Base-by-base conservation (phyloP, 2,329 filamentous ascomycete species). In the Pestalotiopsis sp. region DNA sequence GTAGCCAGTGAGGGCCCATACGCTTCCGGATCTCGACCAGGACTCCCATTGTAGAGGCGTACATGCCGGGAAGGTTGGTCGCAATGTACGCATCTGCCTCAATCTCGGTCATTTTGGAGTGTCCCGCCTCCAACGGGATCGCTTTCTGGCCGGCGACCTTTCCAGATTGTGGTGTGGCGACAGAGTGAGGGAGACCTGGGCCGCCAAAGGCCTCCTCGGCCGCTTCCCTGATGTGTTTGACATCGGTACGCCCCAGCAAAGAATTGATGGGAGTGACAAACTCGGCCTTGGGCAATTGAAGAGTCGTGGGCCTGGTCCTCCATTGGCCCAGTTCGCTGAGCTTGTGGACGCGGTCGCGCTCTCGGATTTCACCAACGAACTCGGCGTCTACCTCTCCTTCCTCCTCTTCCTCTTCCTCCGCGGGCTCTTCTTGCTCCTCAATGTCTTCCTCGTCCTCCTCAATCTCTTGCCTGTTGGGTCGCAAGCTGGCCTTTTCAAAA, bases 201-300 rank as follows among this genome's bases (percentile, higher is more conserved):
- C 95, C 95, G 58, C 95, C 95, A 77, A 97, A 95, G 0, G 89
- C 85, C 58, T 85, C 87, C 72, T 93, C 89, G 0, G 95, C 93
- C 1, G 92, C 87, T 68, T 91, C 87, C 41, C 86, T 85, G 40
- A 98, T 84, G 77, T 99, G 96, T 68, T 90, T 92, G 58, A 90
- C 88, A 68, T 93, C 88, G 66, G 90, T 88, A 67, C 91, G 84
- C 14, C 85, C 85, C 2, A 98, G 84, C 2, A 97, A 84, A 4
- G 87, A 80, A 2, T 88, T 85, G 20, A 97, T 90, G 0, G 94
- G 94, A 3, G 87, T 82, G 9, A 92, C 86, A 56, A 98, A 86
- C 2, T 88, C 84, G n/a, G 85, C 83, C 71, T 89, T 87, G 0
- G 95, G 94, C 3, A 97, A 82, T n/a, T 88, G 85, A 14, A 98